phyloP scores from a whole-genome alignment of 495 filamentous ascomycete genomes.

The Endocarpon pusillum region DNA sequence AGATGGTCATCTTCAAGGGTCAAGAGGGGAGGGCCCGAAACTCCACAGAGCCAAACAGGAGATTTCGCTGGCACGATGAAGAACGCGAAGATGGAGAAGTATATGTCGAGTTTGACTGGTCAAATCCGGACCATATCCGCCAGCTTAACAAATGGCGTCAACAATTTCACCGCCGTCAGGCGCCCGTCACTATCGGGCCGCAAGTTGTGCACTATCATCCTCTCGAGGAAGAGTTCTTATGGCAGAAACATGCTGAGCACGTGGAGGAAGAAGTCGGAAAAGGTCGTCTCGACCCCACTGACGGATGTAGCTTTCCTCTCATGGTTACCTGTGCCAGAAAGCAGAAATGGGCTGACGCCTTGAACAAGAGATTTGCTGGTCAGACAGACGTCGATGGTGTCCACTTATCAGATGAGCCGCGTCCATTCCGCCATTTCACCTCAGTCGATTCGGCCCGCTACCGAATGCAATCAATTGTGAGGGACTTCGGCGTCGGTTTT shows the following conservation, averaged over 20 bases:
- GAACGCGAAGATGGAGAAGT: background rate
- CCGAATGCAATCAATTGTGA: no score
- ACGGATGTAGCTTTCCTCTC: no score
- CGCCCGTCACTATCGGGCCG: background rate
- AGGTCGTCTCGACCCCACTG: background rate
- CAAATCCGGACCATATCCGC: background rate
- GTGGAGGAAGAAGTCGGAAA: background rate
- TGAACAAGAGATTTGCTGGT: background rate
- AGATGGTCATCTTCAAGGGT: background rate
- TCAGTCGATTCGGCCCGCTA: no score
- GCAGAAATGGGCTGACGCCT: background rate
- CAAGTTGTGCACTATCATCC: background rate
- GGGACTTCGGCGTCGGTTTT: no score
- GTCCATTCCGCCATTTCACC: no score
- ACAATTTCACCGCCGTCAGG: no score
- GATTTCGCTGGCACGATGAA: background rate
- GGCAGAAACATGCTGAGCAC: background rate
- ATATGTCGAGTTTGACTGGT: constrained; percentile 1
- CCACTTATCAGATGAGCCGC: background rate
- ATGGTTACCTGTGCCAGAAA: background rate
- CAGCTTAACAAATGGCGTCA: no score
- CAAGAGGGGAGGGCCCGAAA: background rate
- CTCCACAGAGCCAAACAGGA: background rate
- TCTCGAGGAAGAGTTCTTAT: background rate
- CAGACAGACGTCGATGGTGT: background rate